A percentile compares a stretch with the other conserved stretches of the same genome.
phyloP scores from a whole-genome alignment of 2,329 filamentous ascomycete species.

The Pestalotiopsis sp. region DNA sequence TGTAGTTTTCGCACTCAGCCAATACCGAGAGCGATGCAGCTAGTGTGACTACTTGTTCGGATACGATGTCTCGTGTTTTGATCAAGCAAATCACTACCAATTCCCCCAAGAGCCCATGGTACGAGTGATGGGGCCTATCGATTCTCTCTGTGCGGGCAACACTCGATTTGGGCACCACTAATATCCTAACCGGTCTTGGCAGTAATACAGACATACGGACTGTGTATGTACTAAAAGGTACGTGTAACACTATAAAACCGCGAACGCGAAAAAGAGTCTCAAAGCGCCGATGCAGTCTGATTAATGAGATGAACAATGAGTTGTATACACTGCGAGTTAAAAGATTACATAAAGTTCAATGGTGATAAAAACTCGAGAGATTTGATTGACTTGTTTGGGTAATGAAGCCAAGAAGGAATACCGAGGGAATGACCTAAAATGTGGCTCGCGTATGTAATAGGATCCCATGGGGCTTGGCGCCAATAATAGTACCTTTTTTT shows the following conservation, averaged over 20 bases:
- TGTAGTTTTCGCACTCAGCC: too few species aligned
- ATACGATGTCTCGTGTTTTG: too few species aligned
- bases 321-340: too few species aligned
- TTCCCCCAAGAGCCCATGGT: too few species aligned
- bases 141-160: neutral
- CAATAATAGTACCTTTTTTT: neutral
- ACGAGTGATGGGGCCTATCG: too few species aligned
- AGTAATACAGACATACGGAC: neutral
- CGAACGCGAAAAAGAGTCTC: neutral
- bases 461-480: neutral
- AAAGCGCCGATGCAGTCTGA: neutral
- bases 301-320: too few species aligned
- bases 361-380: neutral
- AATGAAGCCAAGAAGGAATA: neutral
- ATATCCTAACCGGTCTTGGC: neutral
- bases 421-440: neutral
- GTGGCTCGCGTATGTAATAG: constrained; percentile 3
- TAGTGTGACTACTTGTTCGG: too few species aligned
- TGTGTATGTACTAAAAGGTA: neutral
- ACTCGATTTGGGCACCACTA: neutral
- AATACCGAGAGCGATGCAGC: too few species aligned
- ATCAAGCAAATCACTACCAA: too few species aligned
- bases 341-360: too few species aligned
- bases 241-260: neutral
- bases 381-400: neutral